Evolutionary conservation across 139 green algal genomes (phyloP), one percentile per base, ranked within the genome.

Genomic region (Micractinium conductrix): DNA sequence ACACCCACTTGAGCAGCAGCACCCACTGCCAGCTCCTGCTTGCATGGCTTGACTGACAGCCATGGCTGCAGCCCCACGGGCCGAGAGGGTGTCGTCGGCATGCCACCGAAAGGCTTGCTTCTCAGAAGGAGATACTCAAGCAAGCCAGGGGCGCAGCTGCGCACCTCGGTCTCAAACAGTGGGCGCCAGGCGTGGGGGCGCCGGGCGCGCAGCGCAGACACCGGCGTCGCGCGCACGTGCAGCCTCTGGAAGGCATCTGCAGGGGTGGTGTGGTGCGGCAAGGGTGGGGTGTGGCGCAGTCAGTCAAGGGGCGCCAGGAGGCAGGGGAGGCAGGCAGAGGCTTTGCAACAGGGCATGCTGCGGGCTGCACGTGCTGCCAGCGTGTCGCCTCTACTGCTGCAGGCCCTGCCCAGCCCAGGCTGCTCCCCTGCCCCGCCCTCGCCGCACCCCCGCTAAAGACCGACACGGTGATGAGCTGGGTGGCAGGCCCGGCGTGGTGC

Each of bases 81-180:
- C 53, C 16, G 53, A 14, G 7, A 21, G 19, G 26, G 53, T 21
- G 19, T 62, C 53, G 5, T 4, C 19, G 19, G 26, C 53, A 58
- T 62, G 8, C 8, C 2, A 19, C 26, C 26, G 53, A 19, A 19
- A 62, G 2, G 53, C 8, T 4, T 62, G 19, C 8, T 62, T 62
- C 19, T 21, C 53, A 21, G 53, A 4, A 58, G 10, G 10, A 21
- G 24, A 21, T 21, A 62, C 10, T 62, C 8, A 19, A 62, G 10
- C 48, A 19, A 62, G 8, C 53, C 10, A 62, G 19, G 26, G 53
- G 53, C 24, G 10, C 26, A 9, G 8, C 53, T 28, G 53, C 26
- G 75, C 44, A 58, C 81, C 78, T 94, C 91, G 3, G 55, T 53
- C 8, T 88, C 83, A 70, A 94, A 94, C 24, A 94, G 86, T 10